Evolutionary conservation across 2,329 filamentous ascomycete genomes (phyloP), one percentile per base, ranked within the genome.

Genomic region (Phialophora expanda): DNA sequence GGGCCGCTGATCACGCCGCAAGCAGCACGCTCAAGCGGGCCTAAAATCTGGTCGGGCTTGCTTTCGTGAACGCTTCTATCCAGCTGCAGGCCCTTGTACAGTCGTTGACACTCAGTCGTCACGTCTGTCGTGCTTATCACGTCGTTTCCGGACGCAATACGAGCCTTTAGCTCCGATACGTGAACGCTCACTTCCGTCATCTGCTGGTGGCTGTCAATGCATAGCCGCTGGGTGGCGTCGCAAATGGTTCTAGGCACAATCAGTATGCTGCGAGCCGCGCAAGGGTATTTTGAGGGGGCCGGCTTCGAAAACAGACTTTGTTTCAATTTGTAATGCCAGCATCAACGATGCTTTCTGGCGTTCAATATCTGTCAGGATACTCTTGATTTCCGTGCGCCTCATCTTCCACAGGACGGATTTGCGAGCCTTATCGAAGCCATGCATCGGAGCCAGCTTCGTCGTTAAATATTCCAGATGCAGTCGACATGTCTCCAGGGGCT

Each of bases 341-440:
- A 28, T 28, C 48, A 53, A n/a, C 14, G 48, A 24, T 53, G 48
- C 26, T 53, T 53, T 53, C 22, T 53, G 48, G 22, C 48, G 48
- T 28, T 53, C 48, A 26, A 53, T 24, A 22, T 53, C 48, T 22
- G 48, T n/a, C 48, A 53, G 20, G 20, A 53, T 53, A 53, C 26
- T 53, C 20, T 20, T 53, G 48, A 53, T 53, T 12, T 53, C 48
- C 17, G 20, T 26, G 20, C 48, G 48, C 20, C 26, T n/a, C 20
- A 53, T 24, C 22, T 53, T 53, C 48, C 48, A 53, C 48, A 53
- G 26, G 22, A 53, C 48, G 14, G 48, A 53, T 14, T 53, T 53
- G 48, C 48, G 48, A 28, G 48, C 48, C 26, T 53, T 53, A 28
- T 53, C 48, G 26, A 53, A 26, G 7, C 48, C 20, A 28, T 53